Percentiles rank a stretch among this genome's conserved stretches.
Evolutionary conservation across 164 flowering plant species (phyloP).

Genomic region (Macadamia tetraphylla): DNA sequence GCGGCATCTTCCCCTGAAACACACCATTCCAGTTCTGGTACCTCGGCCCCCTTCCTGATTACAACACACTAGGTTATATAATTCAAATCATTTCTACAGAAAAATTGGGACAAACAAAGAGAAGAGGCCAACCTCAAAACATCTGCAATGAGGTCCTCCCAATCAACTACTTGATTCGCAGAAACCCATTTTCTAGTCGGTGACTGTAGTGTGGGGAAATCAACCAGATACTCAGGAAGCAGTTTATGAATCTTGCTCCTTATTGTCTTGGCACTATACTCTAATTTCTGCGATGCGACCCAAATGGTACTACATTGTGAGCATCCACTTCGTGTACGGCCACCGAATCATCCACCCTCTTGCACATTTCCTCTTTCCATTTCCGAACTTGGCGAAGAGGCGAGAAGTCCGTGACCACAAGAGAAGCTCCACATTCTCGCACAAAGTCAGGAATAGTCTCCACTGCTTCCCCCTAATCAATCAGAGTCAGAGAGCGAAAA

Average conservation of each 20-base stretch:
- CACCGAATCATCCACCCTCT: constrained; percentile 47
- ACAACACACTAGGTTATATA: constrained; percentile 5
- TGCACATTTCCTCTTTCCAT: constrained; percentile 71
- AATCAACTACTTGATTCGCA: constrained; percentile 33
- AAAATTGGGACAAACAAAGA: no score
- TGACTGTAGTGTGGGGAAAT: constrained; percentile 43
- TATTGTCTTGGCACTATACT: constrained; percentile 79
- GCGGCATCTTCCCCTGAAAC: constrained; percentile 85
- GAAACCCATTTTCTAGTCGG: constrained; percentile 48
- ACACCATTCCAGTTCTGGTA: constrained; percentile 88
- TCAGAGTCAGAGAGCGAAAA: not conserved
- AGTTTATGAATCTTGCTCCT: constrained; percentile 74
- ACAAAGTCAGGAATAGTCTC: constrained; percentile 78
- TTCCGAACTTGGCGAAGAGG: constrained; percentile 61
- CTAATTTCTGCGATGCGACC: constrained; percentile 89
- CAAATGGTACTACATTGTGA: constrained; percentile 83
- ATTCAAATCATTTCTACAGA: no score
- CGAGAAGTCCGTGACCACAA: constrained; percentile 82
- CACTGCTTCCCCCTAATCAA: constrained; percentile 67
- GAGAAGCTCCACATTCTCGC: constrained; percentile 65
- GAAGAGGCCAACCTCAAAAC: constrained; percentile 49
- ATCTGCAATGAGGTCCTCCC: constrained; percentile 64
- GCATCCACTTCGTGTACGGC: constrained; percentile 91
- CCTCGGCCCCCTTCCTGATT: constrained; percentile 86
- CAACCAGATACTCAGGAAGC: constrained; percentile 75